Conservation (phyloP, 306 rosid genomes). For the Begonia masoniana region DNA sequence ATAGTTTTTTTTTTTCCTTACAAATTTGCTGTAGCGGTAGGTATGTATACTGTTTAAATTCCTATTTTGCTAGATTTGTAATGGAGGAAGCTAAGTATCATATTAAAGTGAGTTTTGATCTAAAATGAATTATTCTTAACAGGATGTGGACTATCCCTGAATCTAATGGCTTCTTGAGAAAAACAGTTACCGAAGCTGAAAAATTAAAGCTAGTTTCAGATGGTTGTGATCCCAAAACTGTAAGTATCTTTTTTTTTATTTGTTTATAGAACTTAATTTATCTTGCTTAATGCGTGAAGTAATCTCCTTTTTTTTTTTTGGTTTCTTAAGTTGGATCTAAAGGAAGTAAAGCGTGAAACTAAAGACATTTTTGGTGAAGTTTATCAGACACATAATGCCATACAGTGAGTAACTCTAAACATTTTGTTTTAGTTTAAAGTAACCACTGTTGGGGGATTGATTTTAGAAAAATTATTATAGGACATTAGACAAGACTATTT, state of each 20-base stretch:
- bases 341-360: conserved; percentile 32
- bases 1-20: not conserved
- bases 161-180: conserved; percentile 39
- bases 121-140: conserved; percentile 10
- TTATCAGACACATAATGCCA: conserved; percentile 34
- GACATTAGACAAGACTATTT: conserved; percentile 82
- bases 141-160: conserved; percentile 90
- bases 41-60: not conserved
- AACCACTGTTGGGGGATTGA: too few relatives aligned
- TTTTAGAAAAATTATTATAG: conserved; percentile 17
- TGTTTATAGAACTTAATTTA: not conserved
- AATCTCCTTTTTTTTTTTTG: not conserved
- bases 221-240: conserved; percentile 66
- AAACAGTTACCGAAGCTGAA: conserved; percentile 46
- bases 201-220: conserved; percentile 47
- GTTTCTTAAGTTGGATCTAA: conserved; percentile 27
- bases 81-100: not conserved
- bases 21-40: not conserved
- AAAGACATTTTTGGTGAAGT: conserved; percentile 26
- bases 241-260: conserved; percentile 21
- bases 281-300: not conserved
- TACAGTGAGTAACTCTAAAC: conserved; percentile 22
- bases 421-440: not conserved
- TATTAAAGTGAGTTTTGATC: conserved; percentile 10
- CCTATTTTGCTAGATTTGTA: too few relatives aligned